Percentiles rank a stretch among this genome's conserved stretches.
Evolutionary conservation across 768 basidiomycete genomes (phyloP).

Genomic region (Phylloporus scabripes): DNA sequence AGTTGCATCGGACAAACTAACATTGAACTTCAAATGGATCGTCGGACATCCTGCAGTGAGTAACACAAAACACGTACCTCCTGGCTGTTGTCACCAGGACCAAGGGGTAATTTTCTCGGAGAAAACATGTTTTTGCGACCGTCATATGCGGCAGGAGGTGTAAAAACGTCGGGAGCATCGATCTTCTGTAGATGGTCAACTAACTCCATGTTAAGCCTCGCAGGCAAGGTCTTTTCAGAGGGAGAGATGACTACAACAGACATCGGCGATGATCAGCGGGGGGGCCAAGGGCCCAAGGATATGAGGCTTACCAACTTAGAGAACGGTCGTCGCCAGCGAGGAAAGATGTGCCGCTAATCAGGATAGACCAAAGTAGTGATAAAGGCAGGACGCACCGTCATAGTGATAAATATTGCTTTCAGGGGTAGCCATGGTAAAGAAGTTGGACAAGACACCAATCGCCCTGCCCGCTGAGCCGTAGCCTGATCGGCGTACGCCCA

Average conservation of each 20-base stretch:
- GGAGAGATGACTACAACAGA: conserved; percentile 50
- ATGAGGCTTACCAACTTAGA: conserved; percentile 19
- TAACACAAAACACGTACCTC: conserved; percentile 38
- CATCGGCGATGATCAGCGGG: conserved; percentile 12
- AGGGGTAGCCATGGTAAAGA: conserved; percentile 58
- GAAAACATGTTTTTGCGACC: conserved; percentile 76
- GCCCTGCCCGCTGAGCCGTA: conserved; percentile 53
- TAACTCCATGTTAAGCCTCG: conserved; percentile 63
- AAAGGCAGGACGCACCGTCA: conserved; percentile 55
- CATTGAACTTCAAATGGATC: conserved; percentile 48
- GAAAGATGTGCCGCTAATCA: conserved; percentile 15
- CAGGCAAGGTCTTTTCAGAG: conserved; percentile 63
- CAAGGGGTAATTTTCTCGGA: conserved; percentile 55
- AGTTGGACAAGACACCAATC: conserved; percentile 48
- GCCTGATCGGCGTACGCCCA: conserved; percentile 65
- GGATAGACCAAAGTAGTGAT: conserved; percentile 4
- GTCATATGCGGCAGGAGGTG: conserved; percentile 69
- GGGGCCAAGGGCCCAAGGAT: neutral
- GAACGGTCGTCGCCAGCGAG: neutral
- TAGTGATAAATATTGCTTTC: conserved; percentile 68
- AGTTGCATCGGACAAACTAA: conserved; percentile 42
- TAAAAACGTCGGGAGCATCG: conserved; percentile 61
- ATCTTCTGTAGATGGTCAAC: conserved; percentile 56
- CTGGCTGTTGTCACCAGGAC: conserved; percentile 40
- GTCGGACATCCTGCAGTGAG: neutral